phyloP scores from a whole-genome alignment of 805 yeast genomes.

The Lachancea lanzarotensis region DNA sequence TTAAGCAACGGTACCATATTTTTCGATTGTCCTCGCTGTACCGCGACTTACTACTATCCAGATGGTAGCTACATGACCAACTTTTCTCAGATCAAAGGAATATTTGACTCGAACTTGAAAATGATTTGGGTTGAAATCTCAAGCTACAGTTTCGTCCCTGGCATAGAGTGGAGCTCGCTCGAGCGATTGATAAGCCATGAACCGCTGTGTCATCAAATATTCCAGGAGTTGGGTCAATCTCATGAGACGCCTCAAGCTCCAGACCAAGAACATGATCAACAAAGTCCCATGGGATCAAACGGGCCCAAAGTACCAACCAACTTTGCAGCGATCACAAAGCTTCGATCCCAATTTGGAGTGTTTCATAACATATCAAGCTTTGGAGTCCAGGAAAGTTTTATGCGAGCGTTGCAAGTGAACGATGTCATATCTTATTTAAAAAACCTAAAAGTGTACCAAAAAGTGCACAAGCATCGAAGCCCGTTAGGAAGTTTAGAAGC shows the following conservation, averaged over 20 bases:
- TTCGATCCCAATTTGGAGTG: conserved; percentile 39
- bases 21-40: conserved; percentile 46
- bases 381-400: conserved; percentile 59
- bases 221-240: conserved; percentile 13
- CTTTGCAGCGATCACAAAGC: conserved; percentile 22
- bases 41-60: conserved; percentile 45
- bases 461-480: conserved; percentile 40
- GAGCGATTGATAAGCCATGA: conserved; percentile 37
- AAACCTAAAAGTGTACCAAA: conserved; percentile 55
- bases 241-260: conserved; percentile 4
- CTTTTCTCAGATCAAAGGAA: conserved; percentile 53
- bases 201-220: conserved; percentile 14
- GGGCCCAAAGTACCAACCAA: conserved; percentile 4
- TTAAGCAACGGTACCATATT: conserved; percentile 48
- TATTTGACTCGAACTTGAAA: conserved; percentile 54
- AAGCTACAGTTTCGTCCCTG: conserved; percentile 41
- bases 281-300: conserved; percentile 4
- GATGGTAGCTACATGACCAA: conserved; percentile 69
- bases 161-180: conserved; percentile 40
- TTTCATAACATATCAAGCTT: conserved; percentile 44
- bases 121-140: conserved; percentile 70
- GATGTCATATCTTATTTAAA: conserved; percentile 71
- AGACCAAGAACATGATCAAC: conserved; percentile 3
- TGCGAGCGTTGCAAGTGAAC: conserved; percentile 67
- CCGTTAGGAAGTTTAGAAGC: conserved; percentile 51